Conservation (phyloP, 2,329 filamentous ascomycete genomes). For the Daldinia sp. region DNA sequence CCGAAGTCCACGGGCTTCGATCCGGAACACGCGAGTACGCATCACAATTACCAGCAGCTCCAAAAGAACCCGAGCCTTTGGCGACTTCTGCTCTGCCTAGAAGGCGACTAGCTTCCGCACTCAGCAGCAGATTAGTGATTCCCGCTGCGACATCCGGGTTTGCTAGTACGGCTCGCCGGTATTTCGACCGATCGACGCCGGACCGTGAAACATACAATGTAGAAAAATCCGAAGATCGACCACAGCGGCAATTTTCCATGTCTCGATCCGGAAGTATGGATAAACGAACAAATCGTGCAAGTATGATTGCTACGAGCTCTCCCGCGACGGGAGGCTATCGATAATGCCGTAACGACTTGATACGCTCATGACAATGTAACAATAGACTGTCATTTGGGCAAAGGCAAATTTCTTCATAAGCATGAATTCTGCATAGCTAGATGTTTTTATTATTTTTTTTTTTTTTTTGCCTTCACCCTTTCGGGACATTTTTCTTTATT, state of each 20-base stretch:
- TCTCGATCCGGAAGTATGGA: constrained; percentile 62
- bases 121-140: constrained; percentile 61
- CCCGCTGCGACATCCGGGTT: constrained; percentile 55
- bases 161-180: constrained; percentile 56
- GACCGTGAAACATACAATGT: constrained; percentile 56
- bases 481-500: constrained; percentile 12
- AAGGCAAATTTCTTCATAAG: constrained; percentile 40
- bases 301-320: constrained; percentile 56
- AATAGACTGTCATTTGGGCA: constrained; percentile 46
- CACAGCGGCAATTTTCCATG: constrained; percentile 60
- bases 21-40: constrained; percentile 56
- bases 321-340: constrained; percentile 60
- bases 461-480: constrained; percentile 34
- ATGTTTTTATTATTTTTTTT: constrained; percentile 27
- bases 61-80: constrained; percentile 52
- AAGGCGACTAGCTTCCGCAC: constrained; percentile 64
- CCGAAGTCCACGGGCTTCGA: constrained; percentile 62
- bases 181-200: constrained; percentile 60
- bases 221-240: constrained; percentile 58
- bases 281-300: constrained; percentile 59
- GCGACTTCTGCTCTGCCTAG: constrained; percentile 64
- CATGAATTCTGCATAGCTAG: constrained; percentile 46
- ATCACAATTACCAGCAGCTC: constrained; percentile 53
- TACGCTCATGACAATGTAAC: constrained; percentile 52
- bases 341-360: constrained; percentile 53